Percentiles rank a stretch among this genome's conserved stretches.
Evolutionary conservation across 495 filamentous ascomycete species (phyloP).

Genomic region (Chaetomium tenue): DNA sequence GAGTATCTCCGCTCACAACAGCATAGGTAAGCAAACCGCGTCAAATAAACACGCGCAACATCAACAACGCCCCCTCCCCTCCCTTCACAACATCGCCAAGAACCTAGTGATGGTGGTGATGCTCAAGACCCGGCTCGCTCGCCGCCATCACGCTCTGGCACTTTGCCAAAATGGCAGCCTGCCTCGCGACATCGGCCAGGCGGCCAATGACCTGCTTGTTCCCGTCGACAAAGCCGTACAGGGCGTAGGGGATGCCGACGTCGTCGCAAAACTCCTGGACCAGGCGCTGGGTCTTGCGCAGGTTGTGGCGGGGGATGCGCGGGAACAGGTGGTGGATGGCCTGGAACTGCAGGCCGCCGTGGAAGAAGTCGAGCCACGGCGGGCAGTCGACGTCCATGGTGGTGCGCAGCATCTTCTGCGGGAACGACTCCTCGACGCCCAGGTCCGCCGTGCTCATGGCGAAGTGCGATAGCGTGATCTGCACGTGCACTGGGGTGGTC

Average conservation of each 20-base stretch:
- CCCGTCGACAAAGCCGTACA: conserved; percentile 91
- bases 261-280: conserved; percentile 89
- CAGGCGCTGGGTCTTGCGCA: conserved; percentile 75
- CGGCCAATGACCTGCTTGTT: conserved; percentile 84
- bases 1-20: background rate
- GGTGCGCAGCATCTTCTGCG: conserved; percentile 94
- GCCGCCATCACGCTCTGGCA: conserved; percentile 65
- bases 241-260: conserved; percentile 86
- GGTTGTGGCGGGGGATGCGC: conserved; percentile 91
- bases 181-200: conserved; percentile 81
- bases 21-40: background rate
- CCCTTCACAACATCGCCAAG: background rate
- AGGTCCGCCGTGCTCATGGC: conserved; percentile 94
- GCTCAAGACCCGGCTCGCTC: conserved; percentile 37
- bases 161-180: conserved; percentile 81
- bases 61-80: background rate
- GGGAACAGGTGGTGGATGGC: conserved; percentile 94
- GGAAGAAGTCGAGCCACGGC: conserved; percentile 92
- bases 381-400: conserved; percentile 99
- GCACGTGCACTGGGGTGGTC: conserved; percentile 83
- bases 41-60: conserved; percentile 2
- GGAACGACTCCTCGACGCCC: conserved; percentile 83
- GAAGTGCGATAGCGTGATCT: conserved; percentile 96
- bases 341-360: conserved; percentile 95
- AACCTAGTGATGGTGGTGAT: conserved; percentile 20